Conservation (phyloP, 352 stramenopile genomes). For the Pythium brassicae region DNA sequence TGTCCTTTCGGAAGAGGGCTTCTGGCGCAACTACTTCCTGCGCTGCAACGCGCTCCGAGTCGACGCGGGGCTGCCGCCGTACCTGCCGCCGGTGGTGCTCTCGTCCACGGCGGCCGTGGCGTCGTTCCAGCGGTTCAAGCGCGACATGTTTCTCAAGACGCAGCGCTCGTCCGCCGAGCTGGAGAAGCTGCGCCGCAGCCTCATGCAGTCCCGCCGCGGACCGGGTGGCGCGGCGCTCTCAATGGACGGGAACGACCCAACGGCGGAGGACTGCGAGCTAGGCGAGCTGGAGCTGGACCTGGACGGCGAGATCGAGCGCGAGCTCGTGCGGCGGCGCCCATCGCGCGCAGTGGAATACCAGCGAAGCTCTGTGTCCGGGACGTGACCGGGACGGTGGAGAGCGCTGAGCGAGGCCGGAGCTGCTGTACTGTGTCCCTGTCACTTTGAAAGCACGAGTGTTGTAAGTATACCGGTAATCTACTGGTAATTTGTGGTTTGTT, state of each 20-base stretch:
- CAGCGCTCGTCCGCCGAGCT: constrained; percentile 29
- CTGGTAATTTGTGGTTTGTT: too few relatives aligned
- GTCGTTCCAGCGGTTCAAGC: constrained; percentile 47
- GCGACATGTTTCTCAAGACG: constrained; percentile 43
- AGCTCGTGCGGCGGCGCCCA: constrained; percentile 49
- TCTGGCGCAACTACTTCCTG: constrained; percentile 76
- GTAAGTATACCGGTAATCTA: too few relatives aligned
- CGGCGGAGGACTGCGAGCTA: constrained; percentile 21
- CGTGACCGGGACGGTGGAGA: too few relatives aligned
- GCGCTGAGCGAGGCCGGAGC: too few relatives aligned
- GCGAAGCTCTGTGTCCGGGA: neutral
- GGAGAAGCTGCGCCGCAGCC: constrained; percentile 27
- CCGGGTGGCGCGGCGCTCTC: constrained; percentile 12
- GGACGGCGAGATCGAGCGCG: constrained; percentile 69
- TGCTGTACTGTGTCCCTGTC: too few relatives aligned
- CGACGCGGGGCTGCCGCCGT: constrained; percentile 29
- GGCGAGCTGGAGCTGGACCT: constrained; percentile 62
- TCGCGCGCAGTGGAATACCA: constrained; percentile 36
- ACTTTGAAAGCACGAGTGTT: too few relatives aligned
- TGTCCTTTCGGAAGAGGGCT: constrained; percentile 44
- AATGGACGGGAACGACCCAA: constrained; percentile 25
- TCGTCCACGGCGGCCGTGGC: constrained; percentile 26
- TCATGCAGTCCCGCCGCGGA: constrained; percentile 18
- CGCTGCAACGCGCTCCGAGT: constrained; percentile 55
- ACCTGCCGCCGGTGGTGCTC: constrained; percentile 40